These are phyloP conservation scores for Sherardia arvensis DNA, from an alignment of 257 asterid species.

Conservation along the genomic window DNA sequence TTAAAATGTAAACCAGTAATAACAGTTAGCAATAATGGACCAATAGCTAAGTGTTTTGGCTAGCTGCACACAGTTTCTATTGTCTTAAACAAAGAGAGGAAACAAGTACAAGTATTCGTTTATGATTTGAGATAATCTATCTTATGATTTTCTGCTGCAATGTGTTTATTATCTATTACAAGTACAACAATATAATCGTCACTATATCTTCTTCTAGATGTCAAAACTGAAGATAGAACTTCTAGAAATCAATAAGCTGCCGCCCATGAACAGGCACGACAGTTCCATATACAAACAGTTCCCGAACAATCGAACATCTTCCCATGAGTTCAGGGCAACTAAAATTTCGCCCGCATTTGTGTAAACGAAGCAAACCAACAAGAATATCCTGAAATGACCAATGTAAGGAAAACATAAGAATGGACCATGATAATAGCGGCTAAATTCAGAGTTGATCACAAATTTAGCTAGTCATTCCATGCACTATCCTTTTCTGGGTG, in stretches of 20 bases:
- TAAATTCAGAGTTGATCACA: no score
- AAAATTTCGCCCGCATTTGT: conserved; percentile 73
- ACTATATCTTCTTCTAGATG: neutral
- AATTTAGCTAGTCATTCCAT: neutral
- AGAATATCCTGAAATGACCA: conserved; percentile 69
- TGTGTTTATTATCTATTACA: neutral
- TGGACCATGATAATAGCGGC: conserved; percentile 1
- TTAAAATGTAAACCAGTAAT: neutral
- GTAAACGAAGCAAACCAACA: conserved; percentile 76
- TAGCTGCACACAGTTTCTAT: neutral
- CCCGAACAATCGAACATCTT: conserved; percentile 89
- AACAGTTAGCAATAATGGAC: no score
- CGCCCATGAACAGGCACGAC: conserved; percentile 98
- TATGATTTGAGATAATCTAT: neutral
- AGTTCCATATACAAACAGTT: conserved; percentile 91
- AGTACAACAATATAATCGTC: neutral
- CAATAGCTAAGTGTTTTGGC: neutral
- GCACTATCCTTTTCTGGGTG: neutral
- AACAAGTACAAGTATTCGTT: neutral
- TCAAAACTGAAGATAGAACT: neutral
- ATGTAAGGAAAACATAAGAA: neutral
- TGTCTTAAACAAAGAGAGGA: neutral
- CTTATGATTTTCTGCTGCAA: neutral
- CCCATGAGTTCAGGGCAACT: conserved; percentile 87
- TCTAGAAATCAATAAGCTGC: conserved; percentile 19